phyloP scores from a whole-genome alignment of 2,329 filamentous ascomycete species.

The Claviceps sp. region DNA sequence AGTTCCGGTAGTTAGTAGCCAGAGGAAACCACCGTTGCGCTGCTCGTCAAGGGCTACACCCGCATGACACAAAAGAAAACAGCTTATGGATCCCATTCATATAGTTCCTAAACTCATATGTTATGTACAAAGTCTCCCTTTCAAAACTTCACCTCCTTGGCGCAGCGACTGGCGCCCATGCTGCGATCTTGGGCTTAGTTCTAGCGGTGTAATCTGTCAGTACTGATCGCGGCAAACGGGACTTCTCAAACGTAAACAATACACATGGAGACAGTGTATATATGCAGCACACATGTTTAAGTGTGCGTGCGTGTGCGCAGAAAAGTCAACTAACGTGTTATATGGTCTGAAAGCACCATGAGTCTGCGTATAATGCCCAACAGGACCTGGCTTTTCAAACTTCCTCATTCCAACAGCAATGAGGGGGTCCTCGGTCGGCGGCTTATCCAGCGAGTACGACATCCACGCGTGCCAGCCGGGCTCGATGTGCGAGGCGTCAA shows the following conservation, averaged over 20 bases:
- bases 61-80: not conserved
- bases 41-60: no score
- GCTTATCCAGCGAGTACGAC: slow-evolving; percentile 79
- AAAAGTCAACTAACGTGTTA: slow-evolving; percentile 62
- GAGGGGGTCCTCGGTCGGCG: slow-evolving; percentile 64
- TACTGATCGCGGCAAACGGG: not conserved
- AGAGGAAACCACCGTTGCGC: no score
- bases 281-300: no score
- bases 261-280: no score
- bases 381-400: slow-evolving; percentile 63
- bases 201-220: slow-evolving; percentile 21
- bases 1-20: no score
- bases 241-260: no score
- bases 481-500: slow-evolving; percentile 73
- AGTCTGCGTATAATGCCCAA: slow-evolving; percentile 62
- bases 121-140: slow-evolving; percentile 17
- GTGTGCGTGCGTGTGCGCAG: no score
- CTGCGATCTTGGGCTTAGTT: slow-evolving; percentile 37
- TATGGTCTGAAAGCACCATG: slow-evolving; percentile 83
- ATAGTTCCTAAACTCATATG: slow-evolving; percentile 4
- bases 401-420: slow-evolving; percentile 51
- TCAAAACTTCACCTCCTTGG: slow-evolving; percentile 16
- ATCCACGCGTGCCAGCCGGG: slow-evolving; percentile 99
- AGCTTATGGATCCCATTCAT: not conserved
- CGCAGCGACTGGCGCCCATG: slow-evolving; percentile 36